Conservation (phyloP, 2,329 filamentous ascomycete species). For the Teratosphaeria zuluensis region DNA sequence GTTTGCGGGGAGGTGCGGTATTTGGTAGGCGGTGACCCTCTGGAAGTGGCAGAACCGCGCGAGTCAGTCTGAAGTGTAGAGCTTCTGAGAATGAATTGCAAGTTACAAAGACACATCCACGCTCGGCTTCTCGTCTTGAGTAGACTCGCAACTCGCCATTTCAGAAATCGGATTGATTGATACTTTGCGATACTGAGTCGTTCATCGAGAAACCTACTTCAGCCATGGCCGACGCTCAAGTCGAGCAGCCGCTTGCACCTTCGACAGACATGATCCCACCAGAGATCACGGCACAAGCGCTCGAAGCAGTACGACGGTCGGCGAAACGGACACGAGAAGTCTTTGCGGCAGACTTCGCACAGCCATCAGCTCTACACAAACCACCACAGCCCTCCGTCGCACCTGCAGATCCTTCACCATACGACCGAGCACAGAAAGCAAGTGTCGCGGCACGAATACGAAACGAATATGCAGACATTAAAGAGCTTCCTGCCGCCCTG, state of each 20-base stretch:
- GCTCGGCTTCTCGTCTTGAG: neutral
- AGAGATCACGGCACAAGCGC: constrained; percentile 14
- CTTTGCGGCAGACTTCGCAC: constrained; percentile 44
- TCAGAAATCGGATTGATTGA: too few relatives aligned
- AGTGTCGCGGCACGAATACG: constrained; percentile 50
- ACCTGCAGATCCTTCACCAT: constrained; percentile 35
- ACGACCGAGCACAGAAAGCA: constrained; percentile 35
- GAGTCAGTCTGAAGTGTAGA: neutral
- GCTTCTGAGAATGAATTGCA: neutral
- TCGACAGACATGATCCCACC: constrained; percentile 8
- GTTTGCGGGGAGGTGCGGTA: neutral
- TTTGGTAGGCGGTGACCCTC: neutral
- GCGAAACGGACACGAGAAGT: constrained; percentile 46
- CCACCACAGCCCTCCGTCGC: constrained; percentile 32
- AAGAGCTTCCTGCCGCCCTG: constrained; percentile 65
- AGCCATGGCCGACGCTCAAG: constrained; percentile 10
- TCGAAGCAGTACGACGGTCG: constrained; percentile 32
- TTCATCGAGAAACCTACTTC: neutral
- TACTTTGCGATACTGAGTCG: neutral
- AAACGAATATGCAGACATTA: constrained; percentile 68
- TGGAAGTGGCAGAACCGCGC: neutral
- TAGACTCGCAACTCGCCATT: neutral
- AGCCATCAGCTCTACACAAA: constrained; percentile 32
- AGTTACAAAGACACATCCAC: neutral
- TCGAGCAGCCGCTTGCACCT: constrained; percentile 1